Conservation (phyloP, 768 basidiomycete genomes). For the Crassisporium funariophilum region DNA sequence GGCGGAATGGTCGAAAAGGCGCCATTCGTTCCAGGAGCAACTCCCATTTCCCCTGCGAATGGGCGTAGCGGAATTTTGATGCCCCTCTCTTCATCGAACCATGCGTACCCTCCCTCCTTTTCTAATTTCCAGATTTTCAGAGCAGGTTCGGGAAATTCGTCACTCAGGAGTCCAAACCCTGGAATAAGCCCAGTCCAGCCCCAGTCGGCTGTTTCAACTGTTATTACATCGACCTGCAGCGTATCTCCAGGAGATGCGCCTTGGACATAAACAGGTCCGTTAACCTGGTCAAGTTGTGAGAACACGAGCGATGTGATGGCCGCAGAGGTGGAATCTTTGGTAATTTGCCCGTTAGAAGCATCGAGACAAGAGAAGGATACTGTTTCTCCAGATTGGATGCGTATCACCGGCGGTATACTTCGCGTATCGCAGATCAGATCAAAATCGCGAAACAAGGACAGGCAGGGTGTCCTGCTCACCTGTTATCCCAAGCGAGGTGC, state of each 20-base stretch:
- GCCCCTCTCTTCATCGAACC: slow-evolving; percentile 48
- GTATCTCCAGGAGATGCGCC: slow-evolving; percentile 58
- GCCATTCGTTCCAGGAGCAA: slow-evolving; percentile 51
- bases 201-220: slow-evolving; percentile 56
- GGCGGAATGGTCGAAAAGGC: slow-evolving; percentile 65
- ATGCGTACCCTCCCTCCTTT: slow-evolving; percentile 42
- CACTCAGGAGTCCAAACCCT: slow-evolving; percentile 58
- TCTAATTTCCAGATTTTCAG: slow-evolving; percentile 59
- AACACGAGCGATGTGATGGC: slow-evolving; percentile 45
- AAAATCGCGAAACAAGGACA: neutral
- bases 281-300: slow-evolving; percentile 56
- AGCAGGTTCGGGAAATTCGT: slow-evolving; percentile 53
- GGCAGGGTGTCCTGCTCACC: slow-evolving; percentile 31
- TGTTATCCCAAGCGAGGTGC: slow-evolving; percentile 64
- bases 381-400: slow-evolving; percentile 52
- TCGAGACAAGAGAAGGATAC: slow-evolving; percentile 65
- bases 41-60: slow-evolving; percentile 68
- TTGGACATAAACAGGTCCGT: slow-evolving; percentile 58
- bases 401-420: slow-evolving; percentile 55
- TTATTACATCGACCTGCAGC: slow-evolving; percentile 59
- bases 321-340: slow-evolving; percentile 37
- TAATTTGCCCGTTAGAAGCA: slow-evolving; percentile 63
- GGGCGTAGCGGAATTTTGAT: slow-evolving; percentile 56
- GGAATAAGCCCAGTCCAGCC: slow-evolving; percentile 65
- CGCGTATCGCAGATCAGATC: neutral